phyloP scores from a whole-genome alignment of 352 stramenopile genomes.

The Plasmopara muralis region DNA sequence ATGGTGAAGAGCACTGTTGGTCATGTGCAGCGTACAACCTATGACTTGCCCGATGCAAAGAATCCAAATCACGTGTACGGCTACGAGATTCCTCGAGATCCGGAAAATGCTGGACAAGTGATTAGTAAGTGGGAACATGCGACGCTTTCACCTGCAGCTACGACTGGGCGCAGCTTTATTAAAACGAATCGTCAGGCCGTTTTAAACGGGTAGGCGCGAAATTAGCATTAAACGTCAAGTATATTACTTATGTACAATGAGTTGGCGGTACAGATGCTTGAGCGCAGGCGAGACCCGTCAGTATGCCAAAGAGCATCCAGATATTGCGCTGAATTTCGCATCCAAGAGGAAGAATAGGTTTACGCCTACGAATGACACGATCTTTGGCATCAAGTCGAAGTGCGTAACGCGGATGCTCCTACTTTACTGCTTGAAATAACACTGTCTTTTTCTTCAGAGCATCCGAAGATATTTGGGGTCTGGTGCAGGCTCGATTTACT shows the following conservation, averaged over 20 bases:
- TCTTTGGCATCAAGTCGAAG: constrained; percentile 78
- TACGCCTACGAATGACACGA: constrained; percentile 46
- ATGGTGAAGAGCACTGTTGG: constrained; percentile 81
- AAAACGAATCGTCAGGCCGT: constrained; percentile 73
- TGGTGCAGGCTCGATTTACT: constrained; percentile 66
- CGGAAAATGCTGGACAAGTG: constrained; percentile 63
- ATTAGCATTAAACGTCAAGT: neutral
- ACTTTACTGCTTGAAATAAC: constrained; percentile 1
- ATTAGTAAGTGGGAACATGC: constrained; percentile 68
- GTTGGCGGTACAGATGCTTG: constrained; percentile 29
- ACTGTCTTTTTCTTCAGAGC: constrained; percentile 22
- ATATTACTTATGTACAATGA: neutral
- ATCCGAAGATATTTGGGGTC: constrained; percentile 63
- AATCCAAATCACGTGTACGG: constrained; percentile 64
- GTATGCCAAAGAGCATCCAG: constrained; percentile 64
- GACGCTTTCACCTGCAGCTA: constrained; percentile 50
- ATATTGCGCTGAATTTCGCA: constrained; percentile 59
- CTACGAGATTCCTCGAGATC: constrained; percentile 58
- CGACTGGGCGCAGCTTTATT: constrained; percentile 67
- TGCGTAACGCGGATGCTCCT: constrained; percentile 8
- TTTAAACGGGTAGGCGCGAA: constrained; percentile 29
- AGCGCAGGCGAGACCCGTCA: constrained; percentile 46
- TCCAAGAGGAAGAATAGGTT: constrained; percentile 51
- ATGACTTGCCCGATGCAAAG: constrained; percentile 62
- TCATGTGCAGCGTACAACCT: constrained; percentile 45